These are phyloP conservation scores for Eimeria tenella DNA, from an alignment of 169 alveolate species.

Conservation along the genomic window DNA sequence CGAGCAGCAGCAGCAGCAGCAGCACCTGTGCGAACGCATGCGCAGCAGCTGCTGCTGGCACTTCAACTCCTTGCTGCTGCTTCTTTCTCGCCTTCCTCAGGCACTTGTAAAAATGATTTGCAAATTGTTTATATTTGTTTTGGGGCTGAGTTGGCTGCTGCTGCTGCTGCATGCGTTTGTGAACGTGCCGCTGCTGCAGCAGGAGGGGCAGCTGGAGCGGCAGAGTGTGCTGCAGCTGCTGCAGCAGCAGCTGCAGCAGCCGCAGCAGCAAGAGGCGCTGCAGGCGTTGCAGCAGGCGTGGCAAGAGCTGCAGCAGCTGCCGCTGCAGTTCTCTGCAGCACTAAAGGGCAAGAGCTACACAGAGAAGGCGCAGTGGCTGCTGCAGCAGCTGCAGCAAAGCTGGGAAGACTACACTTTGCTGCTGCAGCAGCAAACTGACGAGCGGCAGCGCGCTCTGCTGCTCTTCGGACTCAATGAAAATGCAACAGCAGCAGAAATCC, in stretches of 20 bases:
- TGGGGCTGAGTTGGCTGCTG: constrained; percentile 53
- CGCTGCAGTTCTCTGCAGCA: background rate
- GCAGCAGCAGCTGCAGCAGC: constrained; percentile 48
- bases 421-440: constrained; percentile 4
- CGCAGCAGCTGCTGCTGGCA: constrained; percentile 42
- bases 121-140: background rate
- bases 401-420: constrained; percentile 1
- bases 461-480: background rate
- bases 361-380: constrained; percentile 16
- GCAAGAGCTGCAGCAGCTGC: background rate
- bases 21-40: constrained; percentile 8
- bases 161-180: constrained; percentile 24
- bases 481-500: constrained; percentile 18
- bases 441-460: background rate
- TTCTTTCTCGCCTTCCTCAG: background rate
- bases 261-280: constrained; percentile 21
- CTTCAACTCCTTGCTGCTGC: background rate
- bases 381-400: constrained; percentile 27
- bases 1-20: background rate
- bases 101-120: background rate
- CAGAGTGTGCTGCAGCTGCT: constrained; percentile 37
- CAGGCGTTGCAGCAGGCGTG: constrained; percentile 1
- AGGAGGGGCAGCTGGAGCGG: background rate
- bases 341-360: background rate
- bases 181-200: constrained; percentile 40